Conservation (phyloP, 1,139 yeast species). For the Candida sanyaensis region DNA sequence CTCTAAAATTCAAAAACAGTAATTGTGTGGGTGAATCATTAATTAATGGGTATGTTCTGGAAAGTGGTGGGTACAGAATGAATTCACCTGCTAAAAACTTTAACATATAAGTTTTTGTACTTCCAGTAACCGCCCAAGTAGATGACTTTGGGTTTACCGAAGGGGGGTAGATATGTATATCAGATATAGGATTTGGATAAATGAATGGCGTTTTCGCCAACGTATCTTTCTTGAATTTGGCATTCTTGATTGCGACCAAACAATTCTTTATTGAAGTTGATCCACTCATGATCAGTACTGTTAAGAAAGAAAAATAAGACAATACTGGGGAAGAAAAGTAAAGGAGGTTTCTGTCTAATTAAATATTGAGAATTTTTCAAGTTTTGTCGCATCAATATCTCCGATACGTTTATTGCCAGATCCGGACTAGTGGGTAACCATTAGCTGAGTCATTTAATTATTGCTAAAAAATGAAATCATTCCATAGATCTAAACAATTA, state of each 20-base stretch:
- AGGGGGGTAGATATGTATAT: slow-evolving; percentile 23
- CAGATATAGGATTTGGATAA: slow-evolving; percentile 25
- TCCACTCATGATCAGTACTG: background rate
- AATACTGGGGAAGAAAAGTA: background rate
- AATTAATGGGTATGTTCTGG: slow-evolving; percentile 57
- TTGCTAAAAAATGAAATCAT: too few relatives aligned
- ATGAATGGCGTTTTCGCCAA: slow-evolving; percentile 12
- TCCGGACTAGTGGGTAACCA: background rate
- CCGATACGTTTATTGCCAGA: background rate
- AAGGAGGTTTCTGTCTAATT: background rate
- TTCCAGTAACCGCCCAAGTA: slow-evolving; percentile 38
- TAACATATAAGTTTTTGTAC: slow-evolving; percentile 35
- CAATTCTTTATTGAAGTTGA: slow-evolving; percentile 4
- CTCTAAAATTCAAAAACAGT: slow-evolving; percentile 61
- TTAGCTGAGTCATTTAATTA: too few relatives aligned
- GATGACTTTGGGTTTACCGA: slow-evolving; percentile 17
- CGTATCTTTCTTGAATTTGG: slow-evolving; percentile 15
- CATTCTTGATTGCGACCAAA: slow-evolving; percentile 11
- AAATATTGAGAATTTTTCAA: background rate
- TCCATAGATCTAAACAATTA: too few relatives aligned
- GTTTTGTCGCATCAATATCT: background rate
- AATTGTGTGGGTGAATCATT: slow-evolving; percentile 26
- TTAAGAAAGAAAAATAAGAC: background rate
- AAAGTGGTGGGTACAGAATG: slow-evolving; percentile 52
- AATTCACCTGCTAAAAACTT: slow-evolving; percentile 37